Evolutionary conservation across 202 grass and related monocot species (phyloP).

Genomic region (Hordeum pubiflorum): DNA sequence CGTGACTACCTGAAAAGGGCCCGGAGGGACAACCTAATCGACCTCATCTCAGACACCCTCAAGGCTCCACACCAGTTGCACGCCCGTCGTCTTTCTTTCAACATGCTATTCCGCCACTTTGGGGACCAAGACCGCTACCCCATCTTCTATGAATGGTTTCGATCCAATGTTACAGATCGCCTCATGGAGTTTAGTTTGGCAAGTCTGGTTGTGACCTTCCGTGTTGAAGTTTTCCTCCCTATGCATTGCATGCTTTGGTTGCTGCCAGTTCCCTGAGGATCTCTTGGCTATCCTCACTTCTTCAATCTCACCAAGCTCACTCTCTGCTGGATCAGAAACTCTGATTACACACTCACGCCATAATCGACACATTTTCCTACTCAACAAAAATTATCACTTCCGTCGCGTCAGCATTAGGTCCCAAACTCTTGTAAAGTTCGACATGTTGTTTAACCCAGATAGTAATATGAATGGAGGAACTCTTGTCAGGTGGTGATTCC

Average conservation of each 20-base stretch:
- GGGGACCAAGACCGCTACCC: not conserved
- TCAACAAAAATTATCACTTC: not conserved
- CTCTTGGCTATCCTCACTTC: not conserved
- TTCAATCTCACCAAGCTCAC: not conserved
- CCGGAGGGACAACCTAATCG: too few species aligned
- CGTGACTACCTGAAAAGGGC: too few species aligned
- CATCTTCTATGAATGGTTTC: not conserved
- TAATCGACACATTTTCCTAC: not conserved
- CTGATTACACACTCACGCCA: not conserved
- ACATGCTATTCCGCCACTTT: too few species aligned
- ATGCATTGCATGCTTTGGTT: not conserved
- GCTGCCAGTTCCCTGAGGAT: not conserved
- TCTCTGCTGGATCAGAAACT: not conserved
- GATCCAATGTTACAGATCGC: not conserved
- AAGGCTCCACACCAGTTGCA: too few species aligned
- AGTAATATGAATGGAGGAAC: not conserved
- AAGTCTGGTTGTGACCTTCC: not conserved
- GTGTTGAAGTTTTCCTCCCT: not conserved
- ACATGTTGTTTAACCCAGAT: not conserved
- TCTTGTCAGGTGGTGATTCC: not conserved
- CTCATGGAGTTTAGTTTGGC: not conserved
- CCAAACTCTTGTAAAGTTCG: not conserved
- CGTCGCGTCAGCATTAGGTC: not conserved
- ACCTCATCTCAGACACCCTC: too few species aligned
- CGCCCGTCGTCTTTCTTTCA: too few species aligned